Conservation (phyloP, 768 basidiomycete genomes). For the Kwoniella botswanensis region DNA sequence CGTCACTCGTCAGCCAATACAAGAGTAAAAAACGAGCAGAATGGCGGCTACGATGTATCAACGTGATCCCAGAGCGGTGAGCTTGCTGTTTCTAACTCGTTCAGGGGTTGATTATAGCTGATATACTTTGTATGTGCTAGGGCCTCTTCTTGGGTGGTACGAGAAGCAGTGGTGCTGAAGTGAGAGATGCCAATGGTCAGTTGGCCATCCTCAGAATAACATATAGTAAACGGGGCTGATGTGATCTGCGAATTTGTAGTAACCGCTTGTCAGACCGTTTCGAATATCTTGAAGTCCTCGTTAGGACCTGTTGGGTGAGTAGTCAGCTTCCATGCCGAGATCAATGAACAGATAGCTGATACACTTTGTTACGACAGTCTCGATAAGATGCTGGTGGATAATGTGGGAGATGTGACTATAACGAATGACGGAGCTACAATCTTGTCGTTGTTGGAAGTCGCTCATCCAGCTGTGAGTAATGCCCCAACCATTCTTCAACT, state of each 20-base stretch:
- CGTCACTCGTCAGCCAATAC: not conserved
- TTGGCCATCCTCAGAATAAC: slow-evolving; percentile 30
- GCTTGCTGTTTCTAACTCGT: slow-evolving; percentile 9
- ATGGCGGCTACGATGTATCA: slow-evolving; percentile 59
- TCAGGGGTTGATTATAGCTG: not conserved
- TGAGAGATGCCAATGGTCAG: slow-evolving; percentile 93
- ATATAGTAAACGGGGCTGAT: slow-evolving; percentile 9
- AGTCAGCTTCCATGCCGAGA: slow-evolving; percentile 59
- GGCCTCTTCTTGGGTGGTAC: slow-evolving; percentile 94
- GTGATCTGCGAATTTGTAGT: slow-evolving; percentile 63
- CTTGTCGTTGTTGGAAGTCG: slow-evolving; percentile 86
- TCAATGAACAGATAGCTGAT: not conserved
- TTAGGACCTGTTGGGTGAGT: slow-evolving; percentile 92
- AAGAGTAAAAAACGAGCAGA: slow-evolving; percentile 8
- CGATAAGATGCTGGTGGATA: slow-evolving; percentile 82
- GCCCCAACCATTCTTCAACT: too few species aligned
- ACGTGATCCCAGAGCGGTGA: slow-evolving; percentile 57
- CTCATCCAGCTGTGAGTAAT: slow-evolving; percentile 82
- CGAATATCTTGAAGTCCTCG: slow-evolving; percentile 96
- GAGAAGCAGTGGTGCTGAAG: slow-evolving; percentile 90
- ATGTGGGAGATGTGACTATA: slow-evolving; percentile 98
- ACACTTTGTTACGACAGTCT: slow-evolving; percentile 34
- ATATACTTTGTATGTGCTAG: slow-evolving; percentile 30
- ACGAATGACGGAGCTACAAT: slow-evolving; percentile 99
- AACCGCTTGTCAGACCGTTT: slow-evolving; percentile 91